Evolutionary conservation across 2,329 filamentous ascomycete species (phyloP).

Genomic region (Aspergillus oerlinghausenensis): DNA sequence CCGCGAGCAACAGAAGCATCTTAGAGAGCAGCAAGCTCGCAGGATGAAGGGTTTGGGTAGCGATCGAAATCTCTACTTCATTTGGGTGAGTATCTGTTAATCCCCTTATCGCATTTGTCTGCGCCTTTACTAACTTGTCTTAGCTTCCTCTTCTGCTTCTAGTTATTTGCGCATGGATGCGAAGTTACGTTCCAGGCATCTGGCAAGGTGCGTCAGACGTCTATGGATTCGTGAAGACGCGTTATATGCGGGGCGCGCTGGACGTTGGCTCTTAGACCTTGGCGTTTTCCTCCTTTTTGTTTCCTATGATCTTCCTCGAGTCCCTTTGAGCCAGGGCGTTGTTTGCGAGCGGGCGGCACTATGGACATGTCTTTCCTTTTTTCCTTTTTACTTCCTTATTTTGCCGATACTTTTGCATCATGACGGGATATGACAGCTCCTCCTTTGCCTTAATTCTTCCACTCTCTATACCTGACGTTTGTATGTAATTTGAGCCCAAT

Average conservation of each 20-base stretch:
- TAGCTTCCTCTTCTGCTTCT: slow-evolving; percentile 46
- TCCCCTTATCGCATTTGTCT: neutral
- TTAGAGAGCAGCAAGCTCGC: slow-evolving; percentile 43
- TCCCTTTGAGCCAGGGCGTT: slow-evolving; percentile 24
- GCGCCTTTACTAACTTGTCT: slow-evolving; percentile 17
- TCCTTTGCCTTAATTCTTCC: slow-evolving; percentile 6
- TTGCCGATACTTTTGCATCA: slow-evolving; percentile 21
- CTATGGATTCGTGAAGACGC: slow-evolving; percentile 36
- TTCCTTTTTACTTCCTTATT: slow-evolving; percentile 4
- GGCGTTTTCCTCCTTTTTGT: slow-evolving; percentile 9
- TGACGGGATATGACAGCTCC: slow-evolving; percentile 30
- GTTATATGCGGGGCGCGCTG: slow-evolving; percentile 31
- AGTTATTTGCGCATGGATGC: slow-evolving; percentile 43
- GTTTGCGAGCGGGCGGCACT: slow-evolving; percentile 12
- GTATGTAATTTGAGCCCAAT: neutral
- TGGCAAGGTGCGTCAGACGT: slow-evolving; percentile 36
- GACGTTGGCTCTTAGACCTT: slow-evolving; percentile 25
- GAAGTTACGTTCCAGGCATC: slow-evolving; percentile 40
- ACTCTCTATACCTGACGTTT: neutral
- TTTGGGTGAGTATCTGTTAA: slow-evolving; percentile 44
- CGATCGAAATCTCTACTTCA: slow-evolving; percentile 50
- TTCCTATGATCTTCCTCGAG: slow-evolving; percentile 6
- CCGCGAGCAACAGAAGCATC: slow-evolving; percentile 44
- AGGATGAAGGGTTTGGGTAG: slow-evolving; percentile 47
- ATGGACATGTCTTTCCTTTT: slow-evolving; percentile 14